Evolutionary conservation across 176 grass and related monocot genomes (phyloP).

Genomic region (Aegilops longissima): DNA sequence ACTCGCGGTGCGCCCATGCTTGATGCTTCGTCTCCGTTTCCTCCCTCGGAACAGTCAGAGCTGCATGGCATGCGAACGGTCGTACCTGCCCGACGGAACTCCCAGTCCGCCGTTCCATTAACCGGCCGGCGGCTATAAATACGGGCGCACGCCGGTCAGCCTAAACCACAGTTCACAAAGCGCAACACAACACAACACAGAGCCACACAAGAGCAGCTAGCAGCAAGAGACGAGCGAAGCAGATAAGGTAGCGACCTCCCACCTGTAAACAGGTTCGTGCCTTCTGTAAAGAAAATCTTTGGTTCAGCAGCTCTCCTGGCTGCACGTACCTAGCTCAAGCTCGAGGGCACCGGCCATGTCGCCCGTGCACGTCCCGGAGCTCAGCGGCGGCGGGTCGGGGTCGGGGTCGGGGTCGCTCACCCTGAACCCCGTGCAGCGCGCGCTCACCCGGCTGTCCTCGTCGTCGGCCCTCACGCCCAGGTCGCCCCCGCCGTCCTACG

Average conservation of each 20-base stretch:
- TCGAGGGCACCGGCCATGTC: not conserved
- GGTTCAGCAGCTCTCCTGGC: not conserved
- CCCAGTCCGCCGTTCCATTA: not conserved
- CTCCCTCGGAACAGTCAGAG: not conserved
- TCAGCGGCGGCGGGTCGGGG: not conserved
- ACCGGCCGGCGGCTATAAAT: not conserved
- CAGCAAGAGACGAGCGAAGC: not conserved
- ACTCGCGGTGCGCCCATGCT: not conserved
- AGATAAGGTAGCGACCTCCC: not conserved
- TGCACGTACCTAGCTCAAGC: not conserved
- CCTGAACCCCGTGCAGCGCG: not conserved
- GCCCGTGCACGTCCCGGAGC: not conserved
- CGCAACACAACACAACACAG: not conserved
- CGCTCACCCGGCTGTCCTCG: not conserved
- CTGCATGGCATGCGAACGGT: not conserved
- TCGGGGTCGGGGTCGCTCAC: slow-evolving; percentile 7
- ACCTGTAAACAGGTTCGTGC: too few relatives aligned
- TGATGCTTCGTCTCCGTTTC: not conserved
- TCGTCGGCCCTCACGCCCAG: not conserved
- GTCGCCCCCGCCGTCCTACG: slow-evolving; percentile 25
- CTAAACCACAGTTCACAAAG: not conserved
- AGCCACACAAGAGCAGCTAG: not conserved
- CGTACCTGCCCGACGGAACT: not conserved
- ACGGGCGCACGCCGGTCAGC: not conserved
- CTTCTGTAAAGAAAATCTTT: not conserved